These are phyloP conservation scores for Fistulifera solaris DNA, from an alignment of 108 stramenopile species.

Conservation along the genomic window DNA sequence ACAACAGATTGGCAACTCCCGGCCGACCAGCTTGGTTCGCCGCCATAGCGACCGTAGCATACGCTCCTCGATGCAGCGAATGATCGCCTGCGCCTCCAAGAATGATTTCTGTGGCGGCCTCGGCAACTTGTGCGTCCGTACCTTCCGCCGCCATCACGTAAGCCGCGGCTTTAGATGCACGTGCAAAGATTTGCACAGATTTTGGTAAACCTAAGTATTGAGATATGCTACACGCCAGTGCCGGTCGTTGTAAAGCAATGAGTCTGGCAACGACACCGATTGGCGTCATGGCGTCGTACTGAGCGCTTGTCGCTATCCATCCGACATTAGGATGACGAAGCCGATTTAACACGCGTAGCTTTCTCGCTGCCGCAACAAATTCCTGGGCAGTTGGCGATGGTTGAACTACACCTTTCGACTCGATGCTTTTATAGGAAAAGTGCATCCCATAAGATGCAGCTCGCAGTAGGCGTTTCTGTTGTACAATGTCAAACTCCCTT, in stretches of 20 bases:
- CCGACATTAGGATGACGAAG: conserved; percentile 69
- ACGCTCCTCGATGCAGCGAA: conserved; percentile 57
- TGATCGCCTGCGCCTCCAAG: conserved; percentile 30
- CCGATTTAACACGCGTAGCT: conserved; percentile 81
- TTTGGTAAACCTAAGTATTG: conserved; percentile 59
- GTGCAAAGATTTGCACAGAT: conserved; percentile 57
- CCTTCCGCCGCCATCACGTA: conserved; percentile 24
- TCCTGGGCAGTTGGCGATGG: conserved; percentile 43
- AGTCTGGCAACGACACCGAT: conserved; percentile 67
- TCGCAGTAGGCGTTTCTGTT: conserved; percentile 82
- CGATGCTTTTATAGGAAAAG: conserved; percentile 60
- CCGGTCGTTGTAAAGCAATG: conserved; percentile 50
- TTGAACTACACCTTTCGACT: conserved; percentile 22
- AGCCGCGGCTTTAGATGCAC: conserved; percentile 65
- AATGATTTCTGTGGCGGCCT: conserved; percentile 67
- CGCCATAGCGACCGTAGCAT: conserved; percentile 71
- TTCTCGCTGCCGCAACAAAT: conserved; percentile 68
- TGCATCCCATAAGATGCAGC: conserved; percentile 93
- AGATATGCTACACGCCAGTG: conserved; percentile 61
- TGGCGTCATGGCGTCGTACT: conserved; percentile 77
- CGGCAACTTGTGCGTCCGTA: conserved; percentile 57
- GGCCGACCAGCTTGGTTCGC: conserved; percentile 60
- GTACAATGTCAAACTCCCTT: conserved; percentile 76
- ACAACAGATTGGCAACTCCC: conserved; percentile 67
- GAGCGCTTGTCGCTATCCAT: conserved; percentile 73